Percentiles rank a stretch among this genome's conserved stretches.
These are phyloP conservation scores for Daedalea quercina DNA, from an alignment of 768 basidiomycete species.

Conservation along the genomic window DNA sequence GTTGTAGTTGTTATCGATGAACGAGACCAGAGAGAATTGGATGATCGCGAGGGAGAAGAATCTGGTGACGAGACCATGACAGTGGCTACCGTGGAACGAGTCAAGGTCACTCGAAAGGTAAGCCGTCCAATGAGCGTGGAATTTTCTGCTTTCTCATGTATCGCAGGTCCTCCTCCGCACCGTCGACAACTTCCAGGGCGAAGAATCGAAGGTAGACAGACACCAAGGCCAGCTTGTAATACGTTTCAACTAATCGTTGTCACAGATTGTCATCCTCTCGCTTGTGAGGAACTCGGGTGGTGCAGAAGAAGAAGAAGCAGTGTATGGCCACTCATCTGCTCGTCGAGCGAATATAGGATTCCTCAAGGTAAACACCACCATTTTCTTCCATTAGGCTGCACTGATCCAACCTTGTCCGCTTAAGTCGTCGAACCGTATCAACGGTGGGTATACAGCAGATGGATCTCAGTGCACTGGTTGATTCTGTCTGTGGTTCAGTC, in stretches of 20 bases:
- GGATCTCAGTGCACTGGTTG: not conserved
- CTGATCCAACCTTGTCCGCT: not conserved
- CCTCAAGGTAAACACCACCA: slow-evolving; percentile 42
- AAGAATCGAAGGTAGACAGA: slow-evolving; percentile 51
- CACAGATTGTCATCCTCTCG: slow-evolving; percentile 61
- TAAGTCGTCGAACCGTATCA: slow-evolving; percentile 51
- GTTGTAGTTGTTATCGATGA: slow-evolving; percentile 66
- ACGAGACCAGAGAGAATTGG: slow-evolving; percentile 53
- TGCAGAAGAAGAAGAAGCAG: slow-evolving; percentile 28
- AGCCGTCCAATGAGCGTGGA: slow-evolving; percentile 7
- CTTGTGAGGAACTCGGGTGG: slow-evolving; percentile 66
- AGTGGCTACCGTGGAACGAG: slow-evolving; percentile 31
- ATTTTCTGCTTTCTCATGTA: not conserved
- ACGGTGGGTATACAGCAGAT: slow-evolving; percentile 29
- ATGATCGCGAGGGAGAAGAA: slow-evolving; percentile 38
- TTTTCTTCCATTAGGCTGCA: not conserved
- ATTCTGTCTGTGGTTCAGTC: slow-evolving; percentile 31
- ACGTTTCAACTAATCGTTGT: no score
- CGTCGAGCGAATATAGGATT: slow-evolving; percentile 50
- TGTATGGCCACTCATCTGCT: slow-evolving; percentile 14
- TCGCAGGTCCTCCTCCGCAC: slow-evolving; percentile 60
- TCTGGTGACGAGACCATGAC: not conserved
- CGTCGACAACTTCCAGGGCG: slow-evolving; percentile 74
- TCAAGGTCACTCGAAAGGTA: slow-evolving; percentile 48
- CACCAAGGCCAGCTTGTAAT: not conserved